Percentiles rank a stretch among this genome's conserved stretches.
Evolutionary conservation across 2,329 filamentous ascomycete genomes (phyloP).

Genomic region (Ambrosiella xylebori): DNA sequence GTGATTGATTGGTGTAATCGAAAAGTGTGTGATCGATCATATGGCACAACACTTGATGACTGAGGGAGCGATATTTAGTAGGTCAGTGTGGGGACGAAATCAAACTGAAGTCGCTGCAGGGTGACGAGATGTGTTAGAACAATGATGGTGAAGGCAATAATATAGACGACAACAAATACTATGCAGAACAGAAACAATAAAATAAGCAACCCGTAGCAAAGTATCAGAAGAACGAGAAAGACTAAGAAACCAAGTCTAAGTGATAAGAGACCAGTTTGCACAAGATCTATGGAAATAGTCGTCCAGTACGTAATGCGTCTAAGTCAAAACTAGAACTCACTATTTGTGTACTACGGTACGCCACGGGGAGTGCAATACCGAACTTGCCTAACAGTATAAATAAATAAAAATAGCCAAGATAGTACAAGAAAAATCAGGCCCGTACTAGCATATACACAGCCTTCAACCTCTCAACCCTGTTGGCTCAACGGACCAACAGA

Average conservation of each 20-base stretch:
- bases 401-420: neutral
- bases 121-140: neutral
- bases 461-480: neutral
- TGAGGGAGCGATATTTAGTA: neutral
- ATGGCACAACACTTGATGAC: neutral
- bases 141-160: neutral
- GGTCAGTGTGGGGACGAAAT: neutral
- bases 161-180: neutral
- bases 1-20: neutral
- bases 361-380: neutral
- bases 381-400: neutral
- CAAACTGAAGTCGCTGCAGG: neutral
- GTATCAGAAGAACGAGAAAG: neutral
- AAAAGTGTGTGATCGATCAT: neutral
- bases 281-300: neutral
- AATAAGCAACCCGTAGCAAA: neutral
- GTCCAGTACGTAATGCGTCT: neutral
- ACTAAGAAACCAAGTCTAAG: neutral
- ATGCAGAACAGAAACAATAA: neutral
- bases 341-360: neutral
- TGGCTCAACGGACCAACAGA: neutral
- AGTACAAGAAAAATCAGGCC: slow-evolving; percentile 1
- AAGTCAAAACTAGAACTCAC: neutral
- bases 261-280: neutral
- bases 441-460: neutral